Conservation (phyloP, 2,329 filamentous ascomycete genomes). For the Dactylonectria estremocensis region DNA sequence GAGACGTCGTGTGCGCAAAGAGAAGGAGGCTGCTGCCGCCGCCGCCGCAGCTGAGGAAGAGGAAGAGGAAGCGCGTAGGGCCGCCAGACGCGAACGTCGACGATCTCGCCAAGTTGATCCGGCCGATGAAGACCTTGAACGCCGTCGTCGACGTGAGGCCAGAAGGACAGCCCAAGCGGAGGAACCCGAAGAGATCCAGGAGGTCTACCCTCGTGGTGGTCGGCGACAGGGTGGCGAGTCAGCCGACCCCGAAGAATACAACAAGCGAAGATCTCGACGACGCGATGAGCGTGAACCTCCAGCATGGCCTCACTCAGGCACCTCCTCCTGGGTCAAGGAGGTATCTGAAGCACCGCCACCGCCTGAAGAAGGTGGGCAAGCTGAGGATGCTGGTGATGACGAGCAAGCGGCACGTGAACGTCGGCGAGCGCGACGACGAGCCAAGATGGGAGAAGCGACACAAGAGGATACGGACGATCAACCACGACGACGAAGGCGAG, state of each 20-base stretch:
- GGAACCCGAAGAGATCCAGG: conserved; percentile 49
- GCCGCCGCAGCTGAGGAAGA: conserved; percentile 59
- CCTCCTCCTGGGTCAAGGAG: conserved; percentile 77
- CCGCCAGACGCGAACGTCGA: conserved; percentile 66
- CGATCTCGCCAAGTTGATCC: conserved; percentile 62
- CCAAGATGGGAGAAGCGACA: conserved; percentile 59
- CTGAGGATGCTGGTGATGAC: conserved; percentile 56
- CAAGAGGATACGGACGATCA: conserved; percentile 62
- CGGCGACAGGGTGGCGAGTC: conserved; percentile 55
- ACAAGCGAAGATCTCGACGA: conserved; percentile 59
- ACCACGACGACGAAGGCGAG: conserved; percentile 61
- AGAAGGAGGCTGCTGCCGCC: conserved; percentile 60
- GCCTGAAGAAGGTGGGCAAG: conserved; percentile 56
- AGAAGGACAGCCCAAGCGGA: conserved; percentile 63
- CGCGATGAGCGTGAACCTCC: conserved; percentile 52
- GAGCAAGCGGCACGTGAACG: conserved; percentile 67
- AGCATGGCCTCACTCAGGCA: conserved; percentile 75
- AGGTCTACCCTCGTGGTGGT: conserved; percentile 50
- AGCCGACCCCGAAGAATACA: conserved; percentile 61
- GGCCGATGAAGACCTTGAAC: conserved; percentile 68
- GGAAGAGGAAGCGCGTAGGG: conserved; percentile 62
- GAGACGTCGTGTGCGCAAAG: conserved; percentile 65
- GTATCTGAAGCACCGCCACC: conserved; percentile 74
- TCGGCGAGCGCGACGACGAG: conserved; percentile 62
- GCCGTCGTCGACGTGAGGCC: conserved; percentile 68